Conservation (phyloP, 225 moss, liverwort and hornwort species). For the Bryum argenteum region DNA sequence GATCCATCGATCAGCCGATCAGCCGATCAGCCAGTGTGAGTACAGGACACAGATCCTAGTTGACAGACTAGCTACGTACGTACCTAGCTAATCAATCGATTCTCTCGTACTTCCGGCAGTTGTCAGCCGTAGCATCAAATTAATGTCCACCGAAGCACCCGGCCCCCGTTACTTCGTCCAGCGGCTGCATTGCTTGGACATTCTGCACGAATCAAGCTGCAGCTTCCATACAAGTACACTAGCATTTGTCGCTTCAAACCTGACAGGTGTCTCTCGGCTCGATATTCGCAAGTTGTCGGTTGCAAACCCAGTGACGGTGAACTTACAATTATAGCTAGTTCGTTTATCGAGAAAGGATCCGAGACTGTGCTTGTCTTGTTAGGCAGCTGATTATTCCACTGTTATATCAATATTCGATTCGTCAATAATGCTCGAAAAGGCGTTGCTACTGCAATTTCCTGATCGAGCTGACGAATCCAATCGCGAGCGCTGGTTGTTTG, state of each 20-base stretch:
- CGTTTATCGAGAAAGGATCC: background rate
- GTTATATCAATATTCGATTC: conserved; percentile 2
- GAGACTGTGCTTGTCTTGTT: background rate
- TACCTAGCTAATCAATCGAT: conserved; percentile 3
- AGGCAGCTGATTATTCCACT: no score
- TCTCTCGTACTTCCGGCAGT: background rate
- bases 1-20: background rate
- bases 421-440: background rate
- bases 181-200: background rate
- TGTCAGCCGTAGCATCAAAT: background rate
- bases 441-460: background rate
- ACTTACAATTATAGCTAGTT: conserved; percentile 9
- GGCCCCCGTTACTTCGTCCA: background rate
- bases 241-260: no score
- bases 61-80: background rate
- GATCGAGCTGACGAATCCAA: background rate
- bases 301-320: background rate
- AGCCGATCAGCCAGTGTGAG: background rate
- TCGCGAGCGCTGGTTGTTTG: background rate
- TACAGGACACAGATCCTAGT: background rate
- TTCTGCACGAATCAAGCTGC: no score
- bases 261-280: no score
- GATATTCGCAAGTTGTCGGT: no score
- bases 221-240: no score
- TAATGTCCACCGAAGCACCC: background rate